Evolutionary conservation across 495 filamentous ascomycete genomes (phyloP).

Genomic region (Apiosordaria backusii): DNA sequence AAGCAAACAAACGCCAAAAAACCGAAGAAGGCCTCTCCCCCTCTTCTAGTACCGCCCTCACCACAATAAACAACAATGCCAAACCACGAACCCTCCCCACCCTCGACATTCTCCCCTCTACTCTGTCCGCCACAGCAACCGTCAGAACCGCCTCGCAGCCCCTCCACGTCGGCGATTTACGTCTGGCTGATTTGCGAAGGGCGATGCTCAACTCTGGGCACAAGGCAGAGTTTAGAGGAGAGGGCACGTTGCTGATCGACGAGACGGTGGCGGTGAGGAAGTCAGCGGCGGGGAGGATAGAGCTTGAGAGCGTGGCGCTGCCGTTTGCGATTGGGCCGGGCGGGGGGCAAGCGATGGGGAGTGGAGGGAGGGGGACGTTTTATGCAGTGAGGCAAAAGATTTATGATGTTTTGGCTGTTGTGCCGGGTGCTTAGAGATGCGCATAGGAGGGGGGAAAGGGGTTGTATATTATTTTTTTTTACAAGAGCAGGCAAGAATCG

Average conservation of each 20-base stretch:
- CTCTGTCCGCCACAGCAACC: constrained; percentile 64
- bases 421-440: constrained; percentile 29
- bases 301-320: constrained; percentile 75
- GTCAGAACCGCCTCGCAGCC: constrained; percentile 73
- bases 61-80: constrained; percentile 6
- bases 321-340: constrained; percentile 18
- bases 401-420: constrained; percentile 37
- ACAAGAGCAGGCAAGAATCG: no score
- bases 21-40: constrained; percentile 15
- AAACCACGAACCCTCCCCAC: constrained; percentile 49
- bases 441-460: no score
- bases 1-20: constrained; percentile 32
- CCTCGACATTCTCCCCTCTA: constrained; percentile 75
- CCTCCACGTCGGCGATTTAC: constrained; percentile 89
- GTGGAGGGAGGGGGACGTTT: constrained; percentile 26
- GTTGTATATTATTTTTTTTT: no score
- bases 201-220: constrained; percentile 79
- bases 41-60: neutral
- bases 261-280: constrained; percentile 85
- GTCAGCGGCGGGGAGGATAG: constrained; percentile 77
- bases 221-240: constrained; percentile 87
- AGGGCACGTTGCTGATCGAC: constrained; percentile 87
- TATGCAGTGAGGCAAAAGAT: constrained; percentile 34
- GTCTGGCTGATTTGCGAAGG: constrained; percentile 82
- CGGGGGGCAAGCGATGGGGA: constrained; percentile 3